Conservation (phyloP, 495 filamentous ascomycete genomes). For the Xylaria venustula region DNA sequence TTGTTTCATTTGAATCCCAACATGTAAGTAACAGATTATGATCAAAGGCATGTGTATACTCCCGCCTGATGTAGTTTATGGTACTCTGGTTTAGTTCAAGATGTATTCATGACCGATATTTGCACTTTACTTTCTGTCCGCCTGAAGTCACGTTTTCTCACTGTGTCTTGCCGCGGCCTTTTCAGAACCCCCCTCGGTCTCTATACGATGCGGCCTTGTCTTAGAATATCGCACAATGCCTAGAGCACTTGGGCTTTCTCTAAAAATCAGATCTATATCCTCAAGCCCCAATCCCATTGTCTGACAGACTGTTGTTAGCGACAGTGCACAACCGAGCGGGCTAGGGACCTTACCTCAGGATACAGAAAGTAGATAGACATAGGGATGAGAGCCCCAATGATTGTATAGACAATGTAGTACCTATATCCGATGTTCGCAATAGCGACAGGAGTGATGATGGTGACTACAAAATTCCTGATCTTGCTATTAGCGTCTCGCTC, state of each 20-base stretch:
- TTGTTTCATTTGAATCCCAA: too few species aligned
- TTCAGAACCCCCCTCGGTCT: too few species aligned
- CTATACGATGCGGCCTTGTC: background rate
- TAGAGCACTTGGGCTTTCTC: constrained; percentile 57
- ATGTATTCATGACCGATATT: too few species aligned
- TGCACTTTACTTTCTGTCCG: too few species aligned
- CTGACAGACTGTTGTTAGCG: background rate
- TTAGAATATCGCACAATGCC: constrained; percentile 57
- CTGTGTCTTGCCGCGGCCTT: too few species aligned
- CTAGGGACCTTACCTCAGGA: constrained; percentile 34
- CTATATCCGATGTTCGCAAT: constrained; percentile 44
- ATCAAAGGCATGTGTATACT: too few species aligned
- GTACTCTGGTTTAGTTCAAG: too few species aligned
- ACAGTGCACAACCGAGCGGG: too few species aligned
- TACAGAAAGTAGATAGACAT: constrained; percentile 57
- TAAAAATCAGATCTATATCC: constrained; percentile 66
- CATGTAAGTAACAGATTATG: too few species aligned
- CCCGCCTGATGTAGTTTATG: too few species aligned
- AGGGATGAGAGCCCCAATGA: constrained; percentile 47
- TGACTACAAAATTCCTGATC: constrained; percentile 43
- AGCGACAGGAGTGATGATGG: constrained; percentile 45
- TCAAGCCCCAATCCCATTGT: constrained; percentile 57
- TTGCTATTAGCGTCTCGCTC: constrained; percentile 19
- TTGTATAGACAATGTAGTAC: constrained; percentile 51
- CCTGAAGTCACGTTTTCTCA: too few species aligned